These are phyloP conservation scores for Xerocomellus intermedius DNA, from an alignment of 768 basidiomycete species.

Conservation along the genomic window DNA sequence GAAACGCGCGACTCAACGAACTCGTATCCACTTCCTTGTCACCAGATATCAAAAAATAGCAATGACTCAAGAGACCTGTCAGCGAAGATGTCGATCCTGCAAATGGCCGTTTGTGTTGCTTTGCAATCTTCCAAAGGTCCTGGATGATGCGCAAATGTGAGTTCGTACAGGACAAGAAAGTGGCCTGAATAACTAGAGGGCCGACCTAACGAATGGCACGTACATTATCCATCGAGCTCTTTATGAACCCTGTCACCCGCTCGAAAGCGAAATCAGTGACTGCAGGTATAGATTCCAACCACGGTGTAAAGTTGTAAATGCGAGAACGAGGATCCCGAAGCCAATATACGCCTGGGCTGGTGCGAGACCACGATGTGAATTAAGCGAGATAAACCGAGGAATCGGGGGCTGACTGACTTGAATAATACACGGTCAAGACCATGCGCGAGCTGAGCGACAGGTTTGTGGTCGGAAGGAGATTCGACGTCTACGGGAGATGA, in stretches of 20 bases:
- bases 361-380: neutral
- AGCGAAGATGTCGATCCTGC: conserved; percentile 90
- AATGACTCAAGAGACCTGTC: conserved; percentile 77
- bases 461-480: conserved; percentile 44
- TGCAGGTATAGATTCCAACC: conserved; percentile 69
- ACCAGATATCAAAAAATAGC: conserved; percentile 84
- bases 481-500: conserved; percentile 38
- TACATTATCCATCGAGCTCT: conserved; percentile 75
- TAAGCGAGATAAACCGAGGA: neutral
- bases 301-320: conserved; percentile 81
- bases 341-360: conserved; percentile 87
- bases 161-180: neutral
- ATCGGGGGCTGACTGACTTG: conserved; percentile 49
- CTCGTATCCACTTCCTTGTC: conserved; percentile 63
- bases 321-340: conserved; percentile 81
- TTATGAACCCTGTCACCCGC: conserved; percentile 68
- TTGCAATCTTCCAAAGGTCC: conserved; percentile 66
- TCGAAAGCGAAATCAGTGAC: conserved; percentile 86
- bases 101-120: conserved; percentile 56
- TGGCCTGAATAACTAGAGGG: neutral
- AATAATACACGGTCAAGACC: conserved; percentile 71
- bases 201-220: conserved; percentile 12
- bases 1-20: conserved; percentile 60
- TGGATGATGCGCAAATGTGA: conserved; percentile 24
- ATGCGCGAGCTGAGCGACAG: conserved; percentile 63